A percentile compares a stretch with the other conserved stretches of the same genome.
Conservation (phyloP, 495 filamentous ascomycete genomes). For the Schizothecium vesticola region DNA sequence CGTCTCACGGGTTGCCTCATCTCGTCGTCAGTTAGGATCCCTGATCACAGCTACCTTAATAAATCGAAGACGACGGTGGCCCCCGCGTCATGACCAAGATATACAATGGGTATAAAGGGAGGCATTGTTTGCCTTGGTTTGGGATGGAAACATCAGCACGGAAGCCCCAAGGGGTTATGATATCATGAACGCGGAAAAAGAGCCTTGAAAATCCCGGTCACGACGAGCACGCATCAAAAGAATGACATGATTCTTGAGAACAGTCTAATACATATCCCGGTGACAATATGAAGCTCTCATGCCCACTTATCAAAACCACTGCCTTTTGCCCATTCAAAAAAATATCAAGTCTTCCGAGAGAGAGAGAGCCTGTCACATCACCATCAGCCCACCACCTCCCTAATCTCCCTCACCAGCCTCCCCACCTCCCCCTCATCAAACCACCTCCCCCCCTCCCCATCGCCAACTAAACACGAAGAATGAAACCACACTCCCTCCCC, state of each 20-base stretch:
- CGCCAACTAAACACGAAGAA: slow-evolving; percentile 1
- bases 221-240: neutral
- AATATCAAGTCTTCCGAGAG: too few species aligned
- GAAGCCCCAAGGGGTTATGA: too few species aligned
- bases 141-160: too few species aligned
- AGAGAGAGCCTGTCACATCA: too few species aligned
- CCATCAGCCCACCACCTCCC: neutral
- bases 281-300: neutral
- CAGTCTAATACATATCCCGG: neutral
- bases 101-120: neutral
- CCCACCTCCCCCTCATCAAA: neutral
- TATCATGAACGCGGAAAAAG: neutral
- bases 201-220: neutral
- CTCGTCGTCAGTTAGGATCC: neutral
- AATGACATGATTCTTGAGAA: neutral
- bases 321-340: too few species aligned
- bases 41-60: neutral
- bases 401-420: neutral
- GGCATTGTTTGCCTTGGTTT: neutral
- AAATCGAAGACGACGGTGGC: neutral
- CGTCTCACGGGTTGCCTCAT: neutral
- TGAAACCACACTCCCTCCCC: slow-evolving; percentile 1
- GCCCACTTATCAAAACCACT: too few species aligned
- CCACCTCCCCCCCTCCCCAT: neutral
- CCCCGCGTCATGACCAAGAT: neutral